Percentiles rank a stretch among this genome's conserved stretches.
Conservation (phyloP, 495 filamentous ascomycete genomes). For the Podospora pseudocomata region DNA sequence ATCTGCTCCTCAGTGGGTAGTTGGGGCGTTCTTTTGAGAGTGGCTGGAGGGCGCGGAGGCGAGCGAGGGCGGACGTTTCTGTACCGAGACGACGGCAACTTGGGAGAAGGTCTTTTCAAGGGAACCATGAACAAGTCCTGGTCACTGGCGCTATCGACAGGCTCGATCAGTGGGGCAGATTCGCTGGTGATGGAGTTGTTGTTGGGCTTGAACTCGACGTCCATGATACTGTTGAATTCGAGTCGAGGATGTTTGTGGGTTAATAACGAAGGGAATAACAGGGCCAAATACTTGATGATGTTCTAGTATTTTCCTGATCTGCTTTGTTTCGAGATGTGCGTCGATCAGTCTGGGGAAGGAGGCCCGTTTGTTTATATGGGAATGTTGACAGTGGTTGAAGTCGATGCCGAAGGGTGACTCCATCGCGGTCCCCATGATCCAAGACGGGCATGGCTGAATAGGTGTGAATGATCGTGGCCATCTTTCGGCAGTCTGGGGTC, state of each 20-base stretch:
- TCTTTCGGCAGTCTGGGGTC: background rate
- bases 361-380: constrained; percentile 2
- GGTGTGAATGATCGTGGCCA: background rate
- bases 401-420: background rate
- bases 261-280: background rate
- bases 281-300: background rate
- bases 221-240: background rate
- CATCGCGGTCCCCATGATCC: background rate
- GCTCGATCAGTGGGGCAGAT: constrained; percentile 21
- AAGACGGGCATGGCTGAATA: background rate
- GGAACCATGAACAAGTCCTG: constrained; percentile 24
- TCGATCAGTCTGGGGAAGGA: background rate
- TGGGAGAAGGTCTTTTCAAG: constrained; percentile 19
- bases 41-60: constrained; percentile 5
- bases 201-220: constrained; percentile 17
- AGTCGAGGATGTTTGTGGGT: background rate
- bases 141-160: constrained; percentile 19
- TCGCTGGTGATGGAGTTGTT: constrained; percentile 23
- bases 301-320: background rate
- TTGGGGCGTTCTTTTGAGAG: background rate
- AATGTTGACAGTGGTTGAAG: background rate
- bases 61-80: constrained; percentile 15
- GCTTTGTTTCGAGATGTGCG: constrained; percentile 4
- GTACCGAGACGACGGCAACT: constrained; percentile 10
- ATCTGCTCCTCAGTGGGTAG: background rate